These are phyloP conservation scores for Calonectria honghensis DNA, from an alignment of 2,329 filamentous ascomycete species.

Conservation along the genomic window DNA sequence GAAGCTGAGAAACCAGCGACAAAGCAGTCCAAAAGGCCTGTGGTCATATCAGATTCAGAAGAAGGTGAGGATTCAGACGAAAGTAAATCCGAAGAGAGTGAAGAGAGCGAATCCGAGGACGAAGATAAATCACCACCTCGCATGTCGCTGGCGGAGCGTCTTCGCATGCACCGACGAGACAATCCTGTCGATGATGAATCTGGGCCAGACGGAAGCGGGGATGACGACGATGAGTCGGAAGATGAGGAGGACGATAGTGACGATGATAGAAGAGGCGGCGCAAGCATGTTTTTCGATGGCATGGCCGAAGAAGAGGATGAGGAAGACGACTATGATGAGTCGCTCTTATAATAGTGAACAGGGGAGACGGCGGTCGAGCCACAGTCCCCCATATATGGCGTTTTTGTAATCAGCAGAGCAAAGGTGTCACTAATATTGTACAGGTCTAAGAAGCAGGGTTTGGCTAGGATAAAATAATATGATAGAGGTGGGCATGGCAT, in stretches of 20 bases:
- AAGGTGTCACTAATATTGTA: background rate
- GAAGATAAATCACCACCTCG: constrained; percentile 31
- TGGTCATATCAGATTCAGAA: background rate
- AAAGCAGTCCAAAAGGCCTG: background rate
- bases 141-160: constrained; percentile 32
- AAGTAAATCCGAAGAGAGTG: constrained; percentile 29
- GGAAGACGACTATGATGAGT: constrained; percentile 40
- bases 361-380: background rate
- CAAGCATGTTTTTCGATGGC: constrained; percentile 53
- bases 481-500: background rate
- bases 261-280: constrained; percentile 48
- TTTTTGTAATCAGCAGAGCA: no score
- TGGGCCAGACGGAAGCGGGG: constrained; percentile 38
- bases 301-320: constrained; percentile 61
- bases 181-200: constrained; percentile 33
- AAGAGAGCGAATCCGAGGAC: constrained; percentile 31
- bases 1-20: background rate
- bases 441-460: background rate
- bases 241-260: constrained; percentile 45
- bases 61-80: background rate
- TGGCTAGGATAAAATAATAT: background rate
- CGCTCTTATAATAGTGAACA: constrained; percentile 11
- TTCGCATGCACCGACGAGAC: constrained; percentile 25
- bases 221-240: constrained; percentile 33
- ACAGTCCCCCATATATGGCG: background rate